Evolutionary conservation across 768 basidiomycete genomes (phyloP), one percentile per base, ranked within the genome.

Genomic region (Boletus huronensis): DNA sequence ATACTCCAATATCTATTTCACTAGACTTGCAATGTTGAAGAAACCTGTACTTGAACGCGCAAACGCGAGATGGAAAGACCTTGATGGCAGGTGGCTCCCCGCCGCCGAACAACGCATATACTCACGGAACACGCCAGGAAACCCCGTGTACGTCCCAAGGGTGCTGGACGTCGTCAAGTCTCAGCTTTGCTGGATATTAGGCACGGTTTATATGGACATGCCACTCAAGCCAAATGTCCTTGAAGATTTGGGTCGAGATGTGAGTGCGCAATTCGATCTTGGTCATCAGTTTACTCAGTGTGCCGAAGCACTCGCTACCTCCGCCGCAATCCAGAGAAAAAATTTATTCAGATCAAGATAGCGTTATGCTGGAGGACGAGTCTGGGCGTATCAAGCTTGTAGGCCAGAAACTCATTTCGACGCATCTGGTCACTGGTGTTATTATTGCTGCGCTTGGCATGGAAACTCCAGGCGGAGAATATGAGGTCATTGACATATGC

Each of bases 141-240:
- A 79, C 11, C 92, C 93, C 0, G 65, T 78, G 11, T 78, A 85
- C 29, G 81, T 95, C n/a, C 79, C 84, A 6, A 80, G 91, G 29
- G 89, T 96, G 3, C 82, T 97, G 5, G 96, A 98, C 54, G 87
- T 98, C 8, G 75, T 84, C 43, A 90, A 92, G 62, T 87, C 88
- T 1, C 77, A 88, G 63, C 75, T 96, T 51, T 97, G 93, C 70
- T 98, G 88, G 70, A 81, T 98, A 57, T 76, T 97, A 50, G 97
- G 97, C 4, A 99, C 97, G 0, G 86, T 98, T 6, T 99, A 98
- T 70, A 88, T 98, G 85, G 94, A 99, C 56, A 99, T 99, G 97
- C 92, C 94, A 9, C 77, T 98, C 48, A 99, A 99, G 66, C 96
- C 96, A 0, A 98, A 98, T 65, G 90, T 99, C n/a, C 79, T 99